phyloP scores from a whole-genome alignment of 441 rosid species.

The Viola pubescens region DNA sequence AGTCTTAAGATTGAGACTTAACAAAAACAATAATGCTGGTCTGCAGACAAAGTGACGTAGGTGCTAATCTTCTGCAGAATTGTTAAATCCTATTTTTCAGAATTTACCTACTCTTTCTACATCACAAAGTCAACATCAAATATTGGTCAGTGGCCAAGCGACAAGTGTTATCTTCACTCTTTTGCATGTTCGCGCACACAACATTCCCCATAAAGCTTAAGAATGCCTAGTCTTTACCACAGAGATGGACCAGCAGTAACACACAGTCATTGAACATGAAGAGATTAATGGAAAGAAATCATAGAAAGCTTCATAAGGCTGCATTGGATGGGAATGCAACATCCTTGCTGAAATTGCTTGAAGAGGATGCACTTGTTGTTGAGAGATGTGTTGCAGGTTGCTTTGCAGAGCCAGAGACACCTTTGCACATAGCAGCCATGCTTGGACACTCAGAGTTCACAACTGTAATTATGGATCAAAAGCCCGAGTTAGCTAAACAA shows the following conservation, averaged over 20 bases:
- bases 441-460: not conserved
- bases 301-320: not conserved
- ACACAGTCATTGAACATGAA: not conserved
- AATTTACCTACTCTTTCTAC: not conserved
- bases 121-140: not conserved
- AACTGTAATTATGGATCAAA: not conserved
- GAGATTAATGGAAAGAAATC: not conserved
- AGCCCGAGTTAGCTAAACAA: not conserved
- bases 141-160: not conserved
- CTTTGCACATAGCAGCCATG: conserved; percentile 3
- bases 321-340: not conserved
- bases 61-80: too few species aligned
- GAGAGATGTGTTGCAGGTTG: not conserved
- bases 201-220: not conserved
- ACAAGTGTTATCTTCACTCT: not conserved
- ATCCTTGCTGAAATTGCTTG: not conserved
- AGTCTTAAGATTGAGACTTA: too few species aligned
- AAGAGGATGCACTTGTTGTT: not conserved
- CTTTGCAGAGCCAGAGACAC: not conserved
- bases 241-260: not conserved
- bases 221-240: not conserved
- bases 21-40: too few species aligned
- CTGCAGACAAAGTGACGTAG: too few species aligned
- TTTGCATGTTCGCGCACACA: not conserved
- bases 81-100: too few species aligned